These are phyloP conservation scores for Saturnispora silvae DNA, from an alignment of 805 yeast species.

Conservation along the genomic window DNA sequence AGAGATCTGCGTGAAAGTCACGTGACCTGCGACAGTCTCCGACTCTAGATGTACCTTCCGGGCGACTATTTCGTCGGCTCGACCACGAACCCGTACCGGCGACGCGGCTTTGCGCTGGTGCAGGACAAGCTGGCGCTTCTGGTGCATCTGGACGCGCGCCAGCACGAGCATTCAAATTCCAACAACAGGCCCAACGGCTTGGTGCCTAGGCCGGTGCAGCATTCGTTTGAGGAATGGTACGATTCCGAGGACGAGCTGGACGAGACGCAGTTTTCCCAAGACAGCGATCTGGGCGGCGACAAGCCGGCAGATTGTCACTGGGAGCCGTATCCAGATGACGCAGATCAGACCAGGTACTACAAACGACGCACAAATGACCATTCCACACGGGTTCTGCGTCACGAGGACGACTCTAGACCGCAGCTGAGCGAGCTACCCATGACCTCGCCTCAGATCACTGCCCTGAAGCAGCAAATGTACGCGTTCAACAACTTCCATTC, in stretches of 20 bases:
- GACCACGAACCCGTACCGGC: background rate
- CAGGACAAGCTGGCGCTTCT: constrained; percentile 2
- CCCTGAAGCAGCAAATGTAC: constrained; percentile 3
- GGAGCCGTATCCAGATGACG: constrained; percentile 2
- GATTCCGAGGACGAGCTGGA: constrained; percentile 6
- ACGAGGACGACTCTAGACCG: background rate
- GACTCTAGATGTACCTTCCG: constrained; percentile 8
- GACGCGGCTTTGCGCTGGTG: background rate
- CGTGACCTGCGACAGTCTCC: too few species aligned
- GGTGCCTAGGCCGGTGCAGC: background rate
- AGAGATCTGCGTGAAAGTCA: too few species aligned
- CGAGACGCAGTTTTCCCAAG: background rate
- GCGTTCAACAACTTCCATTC: constrained; percentile 2
- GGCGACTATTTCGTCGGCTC: constrained; percentile 6
- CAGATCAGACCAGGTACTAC: background rate
- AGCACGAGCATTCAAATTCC: constrained; percentile 1
- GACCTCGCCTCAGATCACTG: constrained; percentile 6
- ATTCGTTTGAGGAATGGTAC: constrained; percentile 8
- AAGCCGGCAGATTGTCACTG: constrained; percentile 6
- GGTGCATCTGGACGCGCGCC: constrained; percentile 5
- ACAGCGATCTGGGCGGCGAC: background rate
- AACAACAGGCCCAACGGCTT: constrained; percentile 4
- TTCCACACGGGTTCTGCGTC: background rate
- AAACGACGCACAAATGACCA: background rate
- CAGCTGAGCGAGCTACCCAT: background rate